phyloP scores from a whole-genome alignment of 1,284 basidiomycete genomes.

The Bondarzewia mesenterica region DNA sequence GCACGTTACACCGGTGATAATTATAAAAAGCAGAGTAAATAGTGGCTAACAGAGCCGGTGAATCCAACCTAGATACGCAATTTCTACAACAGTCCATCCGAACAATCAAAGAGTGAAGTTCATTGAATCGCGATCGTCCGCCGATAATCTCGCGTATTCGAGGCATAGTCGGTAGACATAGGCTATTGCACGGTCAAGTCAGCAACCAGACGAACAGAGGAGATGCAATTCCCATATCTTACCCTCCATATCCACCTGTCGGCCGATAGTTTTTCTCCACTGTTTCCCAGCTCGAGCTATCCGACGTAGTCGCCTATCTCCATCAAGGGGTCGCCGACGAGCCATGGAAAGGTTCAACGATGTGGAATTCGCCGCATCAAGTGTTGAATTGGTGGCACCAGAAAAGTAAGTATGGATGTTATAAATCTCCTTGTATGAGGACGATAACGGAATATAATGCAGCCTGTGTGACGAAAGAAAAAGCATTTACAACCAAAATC shows the following conservation, averaged over 20 bases:
- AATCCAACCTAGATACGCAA: not conserved
- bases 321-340: conserved; percentile 41
- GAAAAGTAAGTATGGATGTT: conserved; percentile 89
- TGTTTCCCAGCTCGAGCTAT: conserved; percentile 84
- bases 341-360: conserved; percentile 18
- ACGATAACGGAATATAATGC: conserved; percentile 87
- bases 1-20: not conserved
- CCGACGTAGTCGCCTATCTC: conserved; percentile 67
- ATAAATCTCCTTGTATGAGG: conserved; percentile 84
- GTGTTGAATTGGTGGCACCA: conserved; percentile 59
- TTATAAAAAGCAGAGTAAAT: no score
- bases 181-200: conserved; percentile 35
- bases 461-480: conserved; percentile 45
- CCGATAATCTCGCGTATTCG: conserved; percentile 81
- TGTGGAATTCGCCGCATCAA: conserved; percentile 48
- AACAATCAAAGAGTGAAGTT: conserved; percentile 22
- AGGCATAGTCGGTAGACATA: conserved; percentile 86
- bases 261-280: conserved; percentile 80
- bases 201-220: conserved; percentile 4
- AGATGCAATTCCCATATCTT: conserved; percentile 26
- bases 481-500: conserved; percentile 2
- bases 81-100: not conserved
- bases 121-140: conserved; percentile 77
- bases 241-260: conserved; percentile 88
- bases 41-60: not conserved